Evolutionary conservation across 1,284 basidiomycete species (phyloP), one percentile per base, ranked within the genome.

Genomic region (Pseudozyma pruni): DNA sequence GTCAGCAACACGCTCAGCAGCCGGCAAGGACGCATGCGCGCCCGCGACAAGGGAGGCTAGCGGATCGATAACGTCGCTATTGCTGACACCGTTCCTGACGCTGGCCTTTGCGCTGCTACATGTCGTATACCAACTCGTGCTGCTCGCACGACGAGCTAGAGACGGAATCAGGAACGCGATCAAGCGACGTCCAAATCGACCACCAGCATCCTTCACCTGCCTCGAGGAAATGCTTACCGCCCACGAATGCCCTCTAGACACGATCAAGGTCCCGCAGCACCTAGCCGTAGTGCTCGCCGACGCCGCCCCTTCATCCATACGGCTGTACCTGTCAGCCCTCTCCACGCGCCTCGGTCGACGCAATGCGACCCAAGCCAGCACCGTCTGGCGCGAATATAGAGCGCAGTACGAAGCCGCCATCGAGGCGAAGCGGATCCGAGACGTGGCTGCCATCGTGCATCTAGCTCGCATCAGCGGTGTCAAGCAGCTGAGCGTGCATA

Each of bases 271-370:
- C 14, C 67, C 67, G 0, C n/a, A 40, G 11, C 67, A 70, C 19
- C 27, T 70, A 5, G 60, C 60, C 4, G 47, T 60, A 0, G 56
- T 70, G 14, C 49, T 70, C 8, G 60, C 49, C 23, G 60, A 70
- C n/a, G 20, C 51, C 4, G 39, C 42, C 2, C 67, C 56, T 0
- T 63, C 60, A 0, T 59, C 43, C 6, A 52, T 59, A 20, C 61
- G 67, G 13, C 53, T 70, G 3, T 62, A 50, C 19, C 16, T 69
- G 1, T 58, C 53, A 4, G 52, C 48, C 14, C 27, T 62, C 4
- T 54, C 38, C 2, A 22, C 23, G 42, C 34, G 54, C 2, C 19
- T 56, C 5, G 13, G 35, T 11, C 17, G 17, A 23, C 19, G 20
- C 9, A 37, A 34, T 13, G 10, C 17, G 13, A 16, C 27, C 2